Conservation (phyloP, 116 monocot genomes). For the Cymodocea nodosa region DNA sequence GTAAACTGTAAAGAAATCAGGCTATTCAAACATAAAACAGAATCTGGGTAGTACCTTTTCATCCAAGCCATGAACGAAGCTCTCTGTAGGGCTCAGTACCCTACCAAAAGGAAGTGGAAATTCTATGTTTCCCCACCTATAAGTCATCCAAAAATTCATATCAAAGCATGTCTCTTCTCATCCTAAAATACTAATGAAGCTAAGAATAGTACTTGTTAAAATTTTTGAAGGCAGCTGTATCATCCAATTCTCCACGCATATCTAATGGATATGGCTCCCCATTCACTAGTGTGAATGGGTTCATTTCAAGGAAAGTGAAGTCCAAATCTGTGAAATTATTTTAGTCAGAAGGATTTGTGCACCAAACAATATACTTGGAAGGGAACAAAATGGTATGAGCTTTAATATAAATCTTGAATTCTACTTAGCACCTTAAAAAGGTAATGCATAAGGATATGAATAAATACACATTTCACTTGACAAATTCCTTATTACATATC, state of each 20-base stretch:
- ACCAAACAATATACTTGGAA: not conserved
- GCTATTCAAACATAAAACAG: no score
- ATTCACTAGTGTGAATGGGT: slow-evolving; percentile 89
- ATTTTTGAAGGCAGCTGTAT: slow-evolving; percentile 91
- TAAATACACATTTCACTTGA: no score
- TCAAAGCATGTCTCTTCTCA: no score
- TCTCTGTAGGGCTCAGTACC: slow-evolving; percentile 74
- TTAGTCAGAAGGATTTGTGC: not conserved
- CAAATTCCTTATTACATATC: no score
- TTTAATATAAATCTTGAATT: no score
- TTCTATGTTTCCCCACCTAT: slow-evolving; percentile 75
- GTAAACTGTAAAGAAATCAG: not conserved
- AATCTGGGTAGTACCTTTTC: slow-evolving; percentile 50
- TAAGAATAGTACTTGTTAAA: slow-evolving; percentile 59
- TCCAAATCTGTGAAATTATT: slow-evolving; percentile 55
- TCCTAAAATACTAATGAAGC: not conserved
- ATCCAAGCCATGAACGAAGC: slow-evolving; percentile 71
- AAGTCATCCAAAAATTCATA: not conserved
- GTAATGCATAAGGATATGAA: no score
- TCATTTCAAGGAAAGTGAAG: slow-evolving; percentile 96
- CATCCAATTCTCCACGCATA: slow-evolving; percentile 99
- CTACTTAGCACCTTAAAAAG: no score
- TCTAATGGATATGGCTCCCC: slow-evolving; percentile 91
- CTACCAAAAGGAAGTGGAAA: slow-evolving; percentile 97
- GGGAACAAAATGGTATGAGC: no score